phyloP scores from a whole-genome alignment of 805 yeast genomes.

The Scheffersomyces coipomensis region DNA sequence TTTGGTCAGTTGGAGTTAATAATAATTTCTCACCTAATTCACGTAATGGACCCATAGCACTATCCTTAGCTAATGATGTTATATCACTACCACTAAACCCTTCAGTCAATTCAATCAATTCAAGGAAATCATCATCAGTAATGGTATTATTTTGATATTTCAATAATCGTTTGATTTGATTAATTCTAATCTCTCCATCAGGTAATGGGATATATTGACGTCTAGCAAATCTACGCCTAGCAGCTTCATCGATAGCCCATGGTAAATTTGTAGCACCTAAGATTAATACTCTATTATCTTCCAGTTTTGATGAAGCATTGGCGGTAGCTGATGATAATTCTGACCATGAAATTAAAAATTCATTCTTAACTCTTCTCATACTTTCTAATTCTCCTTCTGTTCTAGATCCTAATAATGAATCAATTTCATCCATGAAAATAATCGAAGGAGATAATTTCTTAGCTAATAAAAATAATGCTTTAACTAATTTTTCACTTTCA shows the following conservation, averaged over 20 bases:
- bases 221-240: constrained; percentile 87
- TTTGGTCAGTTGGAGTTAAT: constrained; percentile 65
- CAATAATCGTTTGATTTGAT: constrained; percentile 67
- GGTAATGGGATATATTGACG: constrained; percentile 94
- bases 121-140: constrained; percentile 58
- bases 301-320: constrained; percentile 54
- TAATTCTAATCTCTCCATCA: constrained; percentile 74
- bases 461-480: constrained; percentile 84
- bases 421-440: constrained; percentile 95
- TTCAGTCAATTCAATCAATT: constrained; percentile 63
- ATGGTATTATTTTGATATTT: constrained; percentile 72
- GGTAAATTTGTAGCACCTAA: constrained; percentile 95
- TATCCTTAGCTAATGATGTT: constrained; percentile 91
- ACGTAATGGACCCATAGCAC: constrained; percentile 96
- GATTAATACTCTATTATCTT: constrained; percentile 68
- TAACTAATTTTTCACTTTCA: constrained; percentile 89
- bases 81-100: constrained; percentile 91
- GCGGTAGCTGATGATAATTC: constrained; percentile 83
- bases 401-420: constrained; percentile 80
- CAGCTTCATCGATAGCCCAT: constrained; percentile 97
- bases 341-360: constrained; percentile 93
- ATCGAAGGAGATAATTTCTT: constrained; percentile 86
- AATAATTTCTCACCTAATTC: constrained; percentile 83
- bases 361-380: constrained; percentile 85
- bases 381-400: constrained; percentile 81